A percentile compares a stretch with the other conserved stretches of the same genome.
Evolutionary conservation across 768 basidiomycete genomes (phyloP).

Genomic region (Termitomyces sp.): DNA sequence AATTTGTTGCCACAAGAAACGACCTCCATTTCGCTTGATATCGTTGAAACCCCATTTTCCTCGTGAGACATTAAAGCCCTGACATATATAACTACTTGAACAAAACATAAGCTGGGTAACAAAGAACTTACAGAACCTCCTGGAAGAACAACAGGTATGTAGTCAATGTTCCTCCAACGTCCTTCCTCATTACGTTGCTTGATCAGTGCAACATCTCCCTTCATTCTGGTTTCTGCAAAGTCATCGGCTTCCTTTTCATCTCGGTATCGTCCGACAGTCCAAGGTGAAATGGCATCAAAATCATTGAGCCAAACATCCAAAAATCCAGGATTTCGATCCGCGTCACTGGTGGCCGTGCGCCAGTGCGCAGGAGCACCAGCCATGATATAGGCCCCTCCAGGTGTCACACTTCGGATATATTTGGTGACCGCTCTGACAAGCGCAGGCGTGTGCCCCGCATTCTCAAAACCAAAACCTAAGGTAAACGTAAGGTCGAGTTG

Average conservation of each 20-base stretch:
- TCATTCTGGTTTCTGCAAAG: conserved; percentile 60
- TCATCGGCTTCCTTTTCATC: conserved; percentile 56
- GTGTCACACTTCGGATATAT: conserved; percentile 57
- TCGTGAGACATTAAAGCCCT: conserved; percentile 70
- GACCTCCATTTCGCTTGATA: conserved; percentile 67
- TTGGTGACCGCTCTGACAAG: conserved; percentile 49
- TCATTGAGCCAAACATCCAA: conserved; percentile 68
- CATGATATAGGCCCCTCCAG: conserved; percentile 71
- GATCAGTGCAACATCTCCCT: conserved; percentile 58
- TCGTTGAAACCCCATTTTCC: conserved; percentile 72
- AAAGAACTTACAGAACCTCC: conserved; percentile 66
- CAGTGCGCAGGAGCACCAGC: conserved; percentile 71
- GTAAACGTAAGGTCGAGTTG: conserved; percentile 1
- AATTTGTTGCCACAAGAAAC: conserved; percentile 76
- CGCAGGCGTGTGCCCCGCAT: conserved; percentile 55
- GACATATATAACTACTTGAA: conserved; percentile 8
- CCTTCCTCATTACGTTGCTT: conserved; percentile 40
- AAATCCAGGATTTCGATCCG: conserved; percentile 63
- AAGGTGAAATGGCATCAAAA: conserved; percentile 78
- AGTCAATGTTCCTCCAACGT: conserved; percentile 54
- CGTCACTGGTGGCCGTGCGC: conserved; percentile 67
- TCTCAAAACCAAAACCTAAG: conserved; percentile 67
- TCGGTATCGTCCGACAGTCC: conserved; percentile 73
- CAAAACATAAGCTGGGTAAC: conserved; percentile 4
- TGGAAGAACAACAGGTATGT: conserved; percentile 80